Conservation (phyloP, 345 rosid species). For the Durio zibethinus region DNA sequence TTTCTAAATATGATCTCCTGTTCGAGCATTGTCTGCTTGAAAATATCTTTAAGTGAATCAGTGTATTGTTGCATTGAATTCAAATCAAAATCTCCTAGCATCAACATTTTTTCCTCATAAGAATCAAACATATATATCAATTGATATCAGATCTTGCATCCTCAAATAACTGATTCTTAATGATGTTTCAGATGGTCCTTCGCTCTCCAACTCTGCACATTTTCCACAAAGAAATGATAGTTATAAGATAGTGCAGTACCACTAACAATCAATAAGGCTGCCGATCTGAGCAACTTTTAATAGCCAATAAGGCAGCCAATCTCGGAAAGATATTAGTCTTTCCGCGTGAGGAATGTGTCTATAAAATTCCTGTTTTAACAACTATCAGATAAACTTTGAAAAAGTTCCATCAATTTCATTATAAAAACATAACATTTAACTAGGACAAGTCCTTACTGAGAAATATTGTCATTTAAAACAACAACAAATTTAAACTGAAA, state of each 20-base stretch:
- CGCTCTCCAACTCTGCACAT: slow-evolving; percentile 6
- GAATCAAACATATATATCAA: slow-evolving; percentile 14
- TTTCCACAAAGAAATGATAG: background rate
- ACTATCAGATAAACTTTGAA: background rate
- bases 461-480: background rate
- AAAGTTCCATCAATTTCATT: background rate
- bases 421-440: background rate
- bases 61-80: slow-evolving; percentile 21
- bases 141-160: slow-evolving; percentile 17
- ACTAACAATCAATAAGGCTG: background rate
- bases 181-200: background rate
- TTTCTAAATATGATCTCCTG: slow-evolving; percentile 42
- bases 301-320: slow-evolving; percentile 6
- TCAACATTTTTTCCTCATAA: slow-evolving; percentile 25
- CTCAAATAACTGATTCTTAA: slow-evolving; percentile 12
- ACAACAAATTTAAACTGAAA: background rate
- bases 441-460: background rate
- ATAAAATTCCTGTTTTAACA: background rate
- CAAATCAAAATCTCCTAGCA: slow-evolving; percentile 34
- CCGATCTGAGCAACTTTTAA: background rate
- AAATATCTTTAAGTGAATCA: slow-evolving; percentile 28
- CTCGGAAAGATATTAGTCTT: background rate
- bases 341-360: background rate
- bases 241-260: slow-evolving; percentile 3
- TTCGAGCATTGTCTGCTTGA: slow-evolving; percentile 39